phyloP scores from a whole-genome alignment of 768 basidiomycete genomes.

The Steccherinum ochraceum region DNA sequence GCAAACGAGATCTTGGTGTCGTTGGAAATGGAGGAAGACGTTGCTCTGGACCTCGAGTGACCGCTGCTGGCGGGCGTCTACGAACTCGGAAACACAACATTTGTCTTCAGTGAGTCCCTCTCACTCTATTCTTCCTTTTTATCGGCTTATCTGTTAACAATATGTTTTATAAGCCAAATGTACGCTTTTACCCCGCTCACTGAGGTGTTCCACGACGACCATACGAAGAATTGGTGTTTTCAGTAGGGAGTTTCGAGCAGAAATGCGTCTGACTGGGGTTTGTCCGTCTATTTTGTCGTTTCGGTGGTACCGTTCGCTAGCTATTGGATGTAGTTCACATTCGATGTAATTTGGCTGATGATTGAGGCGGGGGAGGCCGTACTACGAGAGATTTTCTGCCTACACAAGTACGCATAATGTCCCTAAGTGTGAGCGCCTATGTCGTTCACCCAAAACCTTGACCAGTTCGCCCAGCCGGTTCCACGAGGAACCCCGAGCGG shows the following conservation, averaged over 20 bases:
- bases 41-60: not conserved
- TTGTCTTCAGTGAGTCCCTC: not conserved
- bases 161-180: not conserved
- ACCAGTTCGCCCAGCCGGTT: not conserved
- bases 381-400: not conserved
- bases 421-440: not conserved
- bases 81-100: not conserved
- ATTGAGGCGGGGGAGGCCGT: no score
- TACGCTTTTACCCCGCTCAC: not conserved
- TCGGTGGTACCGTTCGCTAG: not conserved
- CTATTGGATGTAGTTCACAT: not conserved
- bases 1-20: not conserved
- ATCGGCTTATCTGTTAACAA: not conserved
- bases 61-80: not conserved
- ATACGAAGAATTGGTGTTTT: not conserved
- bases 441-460: not conserved
- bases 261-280: not conserved
- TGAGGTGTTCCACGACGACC: not conserved
- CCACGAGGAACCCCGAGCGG: not conserved
- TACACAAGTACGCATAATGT: not conserved
- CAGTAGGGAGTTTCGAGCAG: not conserved
- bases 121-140: not conserved
- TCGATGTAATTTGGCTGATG: no score
- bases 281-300: not conserved
- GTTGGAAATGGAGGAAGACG: not conserved